Conservation (phyloP, 2,329 filamentous ascomycete genomes). For the Camptophora hylomeconis region DNA sequence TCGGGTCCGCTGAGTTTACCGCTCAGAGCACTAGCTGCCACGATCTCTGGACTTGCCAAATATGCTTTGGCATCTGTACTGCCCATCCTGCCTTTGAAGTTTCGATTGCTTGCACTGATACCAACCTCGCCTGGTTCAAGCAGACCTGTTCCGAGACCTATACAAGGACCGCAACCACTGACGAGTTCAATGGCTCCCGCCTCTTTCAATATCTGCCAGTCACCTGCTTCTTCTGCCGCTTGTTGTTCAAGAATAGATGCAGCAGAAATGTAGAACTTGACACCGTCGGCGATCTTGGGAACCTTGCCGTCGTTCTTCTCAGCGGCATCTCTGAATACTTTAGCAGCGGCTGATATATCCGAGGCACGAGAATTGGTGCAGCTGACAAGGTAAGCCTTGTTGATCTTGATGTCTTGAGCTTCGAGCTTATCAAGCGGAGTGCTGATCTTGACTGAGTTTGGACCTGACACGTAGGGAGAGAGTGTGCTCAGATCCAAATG, state of each 20-base stretch:
- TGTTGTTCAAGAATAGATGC: constrained; percentile 68
- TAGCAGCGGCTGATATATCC: constrained; percentile 69
- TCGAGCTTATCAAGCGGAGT: constrained; percentile 66
- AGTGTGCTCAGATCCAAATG: constrained; percentile 73
- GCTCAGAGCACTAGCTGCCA: constrained; percentile 71
- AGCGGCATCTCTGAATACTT: constrained; percentile 70
- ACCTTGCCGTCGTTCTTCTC: constrained; percentile 44
- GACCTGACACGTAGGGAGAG: constrained; percentile 71
- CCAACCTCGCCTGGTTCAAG: constrained; percentile 77
- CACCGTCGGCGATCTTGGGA: constrained; percentile 59
- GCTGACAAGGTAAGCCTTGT: constrained; percentile 78
- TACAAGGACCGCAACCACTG: constrained; percentile 70
- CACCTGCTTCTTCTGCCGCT: constrained; percentile 63
- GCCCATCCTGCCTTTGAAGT: constrained; percentile 88
- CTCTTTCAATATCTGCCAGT: constrained; percentile 72
- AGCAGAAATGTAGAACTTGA: constrained; percentile 81
- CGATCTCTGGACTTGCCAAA: constrained; percentile 77
- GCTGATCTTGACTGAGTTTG: constrained; percentile 80
- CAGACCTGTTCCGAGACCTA: constrained; percentile 68
- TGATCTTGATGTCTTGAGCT: constrained; percentile 57
- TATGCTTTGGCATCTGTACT: constrained; percentile 68
- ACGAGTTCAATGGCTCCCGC: constrained; percentile 64
- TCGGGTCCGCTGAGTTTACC: constrained; percentile 51
- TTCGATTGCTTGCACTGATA: constrained; percentile 71
- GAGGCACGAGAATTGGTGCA: constrained; percentile 80